A percentile compares a stretch with the other conserved stretches of the same genome.
These are phyloP conservation scores for Aspergillus sp. DNA, from an alignment of 2,329 filamentous ascomycete species.

Conservation along the genomic window DNA sequence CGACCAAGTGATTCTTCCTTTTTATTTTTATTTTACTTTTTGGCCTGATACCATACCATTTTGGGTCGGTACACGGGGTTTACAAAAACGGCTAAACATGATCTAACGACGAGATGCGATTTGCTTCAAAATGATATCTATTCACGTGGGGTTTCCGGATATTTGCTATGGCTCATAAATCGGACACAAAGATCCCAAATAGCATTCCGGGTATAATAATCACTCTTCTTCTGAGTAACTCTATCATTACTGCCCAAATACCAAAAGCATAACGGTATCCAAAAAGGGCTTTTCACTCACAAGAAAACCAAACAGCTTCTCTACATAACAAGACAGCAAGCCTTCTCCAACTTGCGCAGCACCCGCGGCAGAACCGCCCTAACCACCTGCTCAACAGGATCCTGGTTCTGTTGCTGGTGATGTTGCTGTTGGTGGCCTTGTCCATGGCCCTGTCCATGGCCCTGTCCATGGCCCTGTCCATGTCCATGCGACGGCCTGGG, in stretches of 20 bases:
- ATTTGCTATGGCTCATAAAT: not conserved
- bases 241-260: not conserved
- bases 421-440: slow-evolving; percentile 42
- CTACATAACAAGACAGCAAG: slow-evolving; percentile 76
- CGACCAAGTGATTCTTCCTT: not conserved
- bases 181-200: not conserved
- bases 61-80: not conserved
- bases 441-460: slow-evolving; percentile 27
- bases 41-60: not conserved
- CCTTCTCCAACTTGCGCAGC: slow-evolving; percentile 64
- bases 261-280: not conserved
- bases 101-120: slow-evolving; percentile 3
- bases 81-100: not conserved
- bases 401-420: slow-evolving; percentile 52
- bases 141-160: not conserved
- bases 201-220: slow-evolving; percentile 19
- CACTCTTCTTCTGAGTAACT: not conserved
- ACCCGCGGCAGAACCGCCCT: slow-evolving; percentile 62
- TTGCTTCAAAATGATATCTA: not conserved
- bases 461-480: slow-evolving; percentile 25
- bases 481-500: slow-evolving; percentile 30
- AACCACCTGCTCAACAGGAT: slow-evolving; percentile 60
- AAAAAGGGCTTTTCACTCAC: not conserved
- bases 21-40: not conserved
- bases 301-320: slow-evolving; percentile 12